Base-by-base conservation (phyloP, 2,329 filamentous ascomycete genomes). In the Cladosporium sp. region DNA sequence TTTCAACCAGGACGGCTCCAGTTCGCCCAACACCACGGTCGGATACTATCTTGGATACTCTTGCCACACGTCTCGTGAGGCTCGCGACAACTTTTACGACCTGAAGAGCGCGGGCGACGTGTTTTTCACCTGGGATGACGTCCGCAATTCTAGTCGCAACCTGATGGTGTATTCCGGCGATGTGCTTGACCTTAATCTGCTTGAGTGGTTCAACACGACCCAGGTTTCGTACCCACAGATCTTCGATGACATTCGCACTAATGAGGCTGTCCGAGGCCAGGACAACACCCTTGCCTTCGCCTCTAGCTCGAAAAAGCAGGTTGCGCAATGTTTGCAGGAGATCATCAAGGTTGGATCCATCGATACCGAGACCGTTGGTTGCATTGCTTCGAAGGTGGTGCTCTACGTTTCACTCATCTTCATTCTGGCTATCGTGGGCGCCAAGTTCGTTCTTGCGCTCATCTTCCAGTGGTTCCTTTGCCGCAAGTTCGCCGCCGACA, bases 391-490 rank as follows among this genome's bases (percentile, higher is more conserved):
- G 69, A 91, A 97, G 80, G 93, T 99, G 29, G 95, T 99, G 3
- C 88, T 99, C 52, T 99, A 99, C 75, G 89, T 96, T 62, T 96
- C 94, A 4, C 83, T 99, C 69, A 88, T 90, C 63, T 91, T 99
- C 78, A 99, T 99, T 79, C 80, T 99, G 67, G 88, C 92, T 5
- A 92, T 99, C 61, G 96, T 99, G 5, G 75, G 86, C 18, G 86
- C 90, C 68, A 94, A 96, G 70, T 99, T 99, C 75, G 75, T 90
- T n/a, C 85, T 99, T 61, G 95, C 95, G 12, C 76, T 98, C 53
- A 79, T 94, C 66, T 99, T 99, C 82, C 92, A 97, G 75, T 99
- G 96, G 96, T 97, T 99, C 79, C 84, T 98, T 70, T 91, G 91
- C 76, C 89, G 90, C 71, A 89, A 89, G 69, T 98, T 94, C 75